A percentile compares a stretch with the other conserved stretches of the same genome.
These are phyloP conservation scores for Barnettozyma populi DNA, from an alignment of 805 yeast genomes.

Conservation along the genomic window DNA sequence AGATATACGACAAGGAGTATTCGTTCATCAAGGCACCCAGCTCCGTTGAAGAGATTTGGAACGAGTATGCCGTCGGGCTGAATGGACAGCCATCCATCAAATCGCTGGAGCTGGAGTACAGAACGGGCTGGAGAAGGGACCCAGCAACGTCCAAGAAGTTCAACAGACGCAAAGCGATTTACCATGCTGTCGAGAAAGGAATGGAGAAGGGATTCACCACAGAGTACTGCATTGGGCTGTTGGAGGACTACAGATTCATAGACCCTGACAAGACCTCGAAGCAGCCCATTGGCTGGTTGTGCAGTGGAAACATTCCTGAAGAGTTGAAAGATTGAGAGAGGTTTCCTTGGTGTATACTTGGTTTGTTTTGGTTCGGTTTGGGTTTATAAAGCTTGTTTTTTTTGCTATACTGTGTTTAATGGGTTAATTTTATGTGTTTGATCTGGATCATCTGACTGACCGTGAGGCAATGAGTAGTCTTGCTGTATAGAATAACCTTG, in stretches of 20 bases:
- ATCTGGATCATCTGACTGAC: too few relatives aligned
- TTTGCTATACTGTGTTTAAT: too few relatives aligned
- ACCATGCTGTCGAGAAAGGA: conserved; percentile 51
- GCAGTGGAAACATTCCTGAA: conserved; percentile 34
- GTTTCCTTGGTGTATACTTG: too few relatives aligned
- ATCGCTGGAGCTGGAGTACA: conserved; percentile 42
- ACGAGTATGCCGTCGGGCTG: conserved; percentile 48
- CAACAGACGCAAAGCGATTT: conserved; percentile 46
- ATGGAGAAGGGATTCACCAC: conserved; percentile 38
- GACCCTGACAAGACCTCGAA: conserved; percentile 37
- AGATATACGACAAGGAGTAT: conserved; percentile 28
- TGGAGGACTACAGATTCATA: conserved; percentile 40
- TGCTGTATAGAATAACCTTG: not conserved
- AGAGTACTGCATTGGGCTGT: conserved; percentile 37
- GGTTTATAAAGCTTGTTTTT: not conserved
- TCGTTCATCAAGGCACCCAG: conserved; percentile 38
- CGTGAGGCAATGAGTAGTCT: too few relatives aligned
- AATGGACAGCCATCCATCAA: conserved; percentile 48
- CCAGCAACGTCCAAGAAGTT: conserved; percentile 49
- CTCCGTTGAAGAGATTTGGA: conserved; percentile 50
- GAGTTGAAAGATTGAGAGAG: conserved; percentile 14
- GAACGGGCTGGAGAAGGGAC: conserved; percentile 51
- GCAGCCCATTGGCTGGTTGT: conserved; percentile 41
- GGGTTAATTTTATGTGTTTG: too few relatives aligned
- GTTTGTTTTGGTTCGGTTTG: too few relatives aligned